These are phyloP conservation scores for Carex pumila DNA, from an alignment of 176 grass and related monocot species.

Conservation along the genomic window DNA sequence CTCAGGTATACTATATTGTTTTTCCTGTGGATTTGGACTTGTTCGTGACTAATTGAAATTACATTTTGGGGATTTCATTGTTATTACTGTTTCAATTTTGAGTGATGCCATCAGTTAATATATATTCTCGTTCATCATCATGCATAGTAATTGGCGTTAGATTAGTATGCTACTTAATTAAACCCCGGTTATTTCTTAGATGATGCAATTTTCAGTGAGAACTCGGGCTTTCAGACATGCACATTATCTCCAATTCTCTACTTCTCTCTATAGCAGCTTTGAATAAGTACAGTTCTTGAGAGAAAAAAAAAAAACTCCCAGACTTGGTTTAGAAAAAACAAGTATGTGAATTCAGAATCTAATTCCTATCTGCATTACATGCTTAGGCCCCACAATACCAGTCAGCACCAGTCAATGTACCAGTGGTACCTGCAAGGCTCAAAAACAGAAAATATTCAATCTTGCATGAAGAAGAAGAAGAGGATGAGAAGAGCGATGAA, in stretches of 20 bases:
- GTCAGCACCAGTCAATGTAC: slow-evolving; percentile 73
- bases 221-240: neutral
- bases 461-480: slow-evolving; percentile 2
- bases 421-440: slow-evolving; percentile 23
- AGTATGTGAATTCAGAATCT: neutral
- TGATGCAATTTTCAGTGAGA: neutral
- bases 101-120: neutral
- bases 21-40: neutral
- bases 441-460: neutral
- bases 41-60: neutral
- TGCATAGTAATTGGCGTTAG: neutral
- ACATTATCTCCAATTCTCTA: neutral
- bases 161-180: neutral
- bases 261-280: neutral
- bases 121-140: neutral
- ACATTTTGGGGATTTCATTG: neutral
- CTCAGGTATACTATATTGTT: slow-evolving; percentile 13
- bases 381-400: slow-evolving; percentile 27
- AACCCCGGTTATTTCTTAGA: neutral
- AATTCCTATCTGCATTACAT: neutral
- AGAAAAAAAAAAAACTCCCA: neutral
- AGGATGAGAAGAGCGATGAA: slow-evolving; percentile 27
- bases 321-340: neutral
- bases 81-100: neutral
- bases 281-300: neutral